Evolutionary conservation across 192 early-diverging fungal species (phyloP).

Genomic region (Coemansia asiatica): DNA sequence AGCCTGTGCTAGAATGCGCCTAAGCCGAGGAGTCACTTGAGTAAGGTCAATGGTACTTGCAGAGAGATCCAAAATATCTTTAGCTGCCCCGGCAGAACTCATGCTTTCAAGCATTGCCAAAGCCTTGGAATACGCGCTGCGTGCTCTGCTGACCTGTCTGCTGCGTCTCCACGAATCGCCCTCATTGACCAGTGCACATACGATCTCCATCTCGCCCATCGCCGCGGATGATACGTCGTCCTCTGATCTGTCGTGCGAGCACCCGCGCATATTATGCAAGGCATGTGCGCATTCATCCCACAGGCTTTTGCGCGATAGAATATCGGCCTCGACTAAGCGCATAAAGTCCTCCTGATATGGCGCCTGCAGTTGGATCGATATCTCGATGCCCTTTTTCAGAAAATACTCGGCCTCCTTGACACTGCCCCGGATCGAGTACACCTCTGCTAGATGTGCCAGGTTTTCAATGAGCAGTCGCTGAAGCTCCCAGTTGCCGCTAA

Average conservation of each 20-base stretch:
- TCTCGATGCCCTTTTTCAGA: constrained; percentile 25
- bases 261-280: constrained; percentile 7
- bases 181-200: constrained; percentile 27
- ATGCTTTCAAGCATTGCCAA: not conserved
- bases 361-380: constrained; percentile 21
- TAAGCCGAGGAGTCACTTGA: constrained; percentile 14
- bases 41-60: not conserved
- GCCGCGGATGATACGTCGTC: constrained; percentile 3
- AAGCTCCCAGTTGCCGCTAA: constrained; percentile 41
- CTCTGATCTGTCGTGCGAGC: not conserved
- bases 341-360: constrained; percentile 21
- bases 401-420: constrained; percentile 50
- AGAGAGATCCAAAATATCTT: too few species aligned
- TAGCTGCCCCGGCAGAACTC: not conserved
- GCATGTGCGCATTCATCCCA: constrained; percentile 27
- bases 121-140: constrained; percentile 19
- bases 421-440: constrained; percentile 45
- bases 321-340: constrained; percentile 25
- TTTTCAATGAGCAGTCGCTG: constrained; percentile 44
- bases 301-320: constrained; percentile 34
- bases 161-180: constrained; percentile 40
- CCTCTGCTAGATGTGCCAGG: constrained; percentile 29
- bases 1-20: constrained; percentile 19
- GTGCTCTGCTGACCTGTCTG: constrained; percentile 12
- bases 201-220: constrained; percentile 1